Conservation (phyloP, 148 eudicot genomes). For the Spergularia marina region DNA sequence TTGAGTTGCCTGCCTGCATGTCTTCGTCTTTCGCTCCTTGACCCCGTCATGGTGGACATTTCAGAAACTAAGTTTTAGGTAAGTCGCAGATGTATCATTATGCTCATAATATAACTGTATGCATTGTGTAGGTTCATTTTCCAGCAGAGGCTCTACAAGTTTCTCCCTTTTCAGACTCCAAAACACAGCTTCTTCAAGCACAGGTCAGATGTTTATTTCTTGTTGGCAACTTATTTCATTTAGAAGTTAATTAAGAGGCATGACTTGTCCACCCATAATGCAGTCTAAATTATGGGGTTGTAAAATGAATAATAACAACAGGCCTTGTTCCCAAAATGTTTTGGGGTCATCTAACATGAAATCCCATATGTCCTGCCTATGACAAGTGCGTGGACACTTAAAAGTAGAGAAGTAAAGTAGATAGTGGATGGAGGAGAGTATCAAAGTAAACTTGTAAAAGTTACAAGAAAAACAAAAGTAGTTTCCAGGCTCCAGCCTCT, state of each 20-base stretch:
- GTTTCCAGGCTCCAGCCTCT: too few species aligned
- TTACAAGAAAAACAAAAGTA: too few species aligned
- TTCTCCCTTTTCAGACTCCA: slow-evolving; percentile 56
- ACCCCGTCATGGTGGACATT: not conserved
- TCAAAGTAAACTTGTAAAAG: too few species aligned
- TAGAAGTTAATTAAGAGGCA: not conserved
- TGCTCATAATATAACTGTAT: slow-evolving; percentile 4
- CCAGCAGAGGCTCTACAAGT: slow-evolving; percentile 67
- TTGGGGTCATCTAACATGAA: too few species aligned
- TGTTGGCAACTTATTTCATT: not conserved
- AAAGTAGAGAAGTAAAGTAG: too few species aligned
- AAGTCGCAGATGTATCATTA: not conserved
- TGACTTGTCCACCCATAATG: not conserved
- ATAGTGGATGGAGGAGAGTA: too few species aligned
- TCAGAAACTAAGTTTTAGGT: not conserved
- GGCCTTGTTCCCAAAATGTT: too few species aligned
- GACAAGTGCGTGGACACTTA: too few species aligned
- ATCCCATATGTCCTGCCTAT: not conserved
- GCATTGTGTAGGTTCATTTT: slow-evolving; percentile 61
- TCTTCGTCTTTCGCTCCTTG: not conserved
- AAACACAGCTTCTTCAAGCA: slow-evolving; percentile 80
- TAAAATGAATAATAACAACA: too few species aligned
- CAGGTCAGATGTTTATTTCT: slow-evolving; percentile 47
- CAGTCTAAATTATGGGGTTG: too few species aligned
- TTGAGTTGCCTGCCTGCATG: not conserved